Base-by-base conservation (phyloP, 495 filamentous ascomycete species). In the Penicillium paradoxum region DNA sequence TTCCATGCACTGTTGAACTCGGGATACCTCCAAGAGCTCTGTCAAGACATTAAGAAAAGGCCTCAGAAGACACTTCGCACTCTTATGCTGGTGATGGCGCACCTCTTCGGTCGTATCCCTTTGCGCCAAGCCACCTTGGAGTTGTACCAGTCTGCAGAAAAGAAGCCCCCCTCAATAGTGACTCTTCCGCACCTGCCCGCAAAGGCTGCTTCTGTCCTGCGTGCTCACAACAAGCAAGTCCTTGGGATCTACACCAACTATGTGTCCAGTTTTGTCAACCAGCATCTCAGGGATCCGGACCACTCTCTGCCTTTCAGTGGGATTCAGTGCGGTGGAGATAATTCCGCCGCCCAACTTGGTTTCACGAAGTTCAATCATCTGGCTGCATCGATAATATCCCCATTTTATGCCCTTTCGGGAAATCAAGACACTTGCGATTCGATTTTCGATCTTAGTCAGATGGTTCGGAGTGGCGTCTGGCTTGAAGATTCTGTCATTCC, bases 331-430 rank as follows among this genome's bases (percentile, higher is more conserved):
- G 47, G 47, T 3, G 47, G 47, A 14, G 25, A 49, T 11, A 40
- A 13, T 2, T 40, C 36, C 2, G 2, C 25, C 5, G 11, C 17
- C 8, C 9, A 40, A 40, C 34, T 49, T 6, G 47, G 47, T 4
- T n/a, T 49, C 17, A 10, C 36, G 5, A 11, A 27, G n/a, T 39
- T 29, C 6, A 17, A 32, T 4, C 44, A 29, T 34, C 6, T 57
- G 66, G 25, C 27, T 68, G 15, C 63, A 72, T 40, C 73, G 67
- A 32, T 85, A 3, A 75, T 80, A 10, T 89, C 86, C 8, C 66
- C 82, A 3, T 91, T 91, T 58, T 76, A 83, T 9, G 86, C 85
- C 1, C 74, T 91, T 4, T 90, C 88, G 1, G 86, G 88, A 2
- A 73, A 80, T 42, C 65, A 60, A 3, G 88, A 90, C 55, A 53